phyloP scores from a whole-genome alignment of 1,284 basidiomycete species.

The Ustilago crameri region DNA sequence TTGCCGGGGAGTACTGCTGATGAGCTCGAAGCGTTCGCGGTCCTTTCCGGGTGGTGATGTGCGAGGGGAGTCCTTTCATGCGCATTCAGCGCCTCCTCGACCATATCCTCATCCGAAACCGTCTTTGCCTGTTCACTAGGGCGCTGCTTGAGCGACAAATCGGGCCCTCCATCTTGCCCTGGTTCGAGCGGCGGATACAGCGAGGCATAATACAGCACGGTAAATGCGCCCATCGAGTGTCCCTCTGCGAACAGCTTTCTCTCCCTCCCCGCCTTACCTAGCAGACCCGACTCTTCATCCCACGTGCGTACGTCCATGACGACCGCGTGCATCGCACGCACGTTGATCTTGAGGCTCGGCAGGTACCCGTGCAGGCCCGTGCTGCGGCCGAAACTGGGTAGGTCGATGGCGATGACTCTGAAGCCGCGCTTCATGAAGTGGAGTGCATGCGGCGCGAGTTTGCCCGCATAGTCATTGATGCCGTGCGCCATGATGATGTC shows the following conservation, averaged over 20 bases:
- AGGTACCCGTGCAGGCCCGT: conserved; percentile 70
- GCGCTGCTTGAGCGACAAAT: conserved; percentile 32
- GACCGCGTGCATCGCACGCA: conserved; percentile 70
- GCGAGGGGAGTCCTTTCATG: conserved; percentile 26
- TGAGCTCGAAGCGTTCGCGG: conserved; percentile 2
- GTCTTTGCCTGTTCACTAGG: conserved; percentile 39
- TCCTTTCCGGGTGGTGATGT: conserved; percentile 17
- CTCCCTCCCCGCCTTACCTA: conserved; percentile 27
- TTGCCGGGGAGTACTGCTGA: conserved; percentile 19
- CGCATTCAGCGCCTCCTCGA: conserved; percentile 33
- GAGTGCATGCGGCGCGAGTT: conserved; percentile 69
- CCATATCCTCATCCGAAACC: conserved; percentile 20
- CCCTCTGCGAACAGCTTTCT: conserved; percentile 69
- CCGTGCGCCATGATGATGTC: conserved; percentile 64
- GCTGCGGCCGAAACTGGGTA: conserved; percentile 70
- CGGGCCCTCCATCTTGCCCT: conserved; percentile 37
- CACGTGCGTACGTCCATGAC: conserved; percentile 69
- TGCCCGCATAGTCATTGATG: conserved; percentile 65
- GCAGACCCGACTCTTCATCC: conserved; percentile 39
- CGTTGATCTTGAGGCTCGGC: conserved; percentile 69
- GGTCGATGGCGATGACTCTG: conserved; percentile 71
- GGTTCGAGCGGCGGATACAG: conserved; percentile 58
- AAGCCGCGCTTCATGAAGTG: conserved; percentile 71
- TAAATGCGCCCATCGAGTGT: conserved; percentile 69
- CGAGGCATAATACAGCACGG: conserved; percentile 66